Evolutionary conservation across 1,139 yeast species (phyloP), one percentile per base, ranked within the genome.

Genomic region (Geotrichum histeridarum): DNA sequence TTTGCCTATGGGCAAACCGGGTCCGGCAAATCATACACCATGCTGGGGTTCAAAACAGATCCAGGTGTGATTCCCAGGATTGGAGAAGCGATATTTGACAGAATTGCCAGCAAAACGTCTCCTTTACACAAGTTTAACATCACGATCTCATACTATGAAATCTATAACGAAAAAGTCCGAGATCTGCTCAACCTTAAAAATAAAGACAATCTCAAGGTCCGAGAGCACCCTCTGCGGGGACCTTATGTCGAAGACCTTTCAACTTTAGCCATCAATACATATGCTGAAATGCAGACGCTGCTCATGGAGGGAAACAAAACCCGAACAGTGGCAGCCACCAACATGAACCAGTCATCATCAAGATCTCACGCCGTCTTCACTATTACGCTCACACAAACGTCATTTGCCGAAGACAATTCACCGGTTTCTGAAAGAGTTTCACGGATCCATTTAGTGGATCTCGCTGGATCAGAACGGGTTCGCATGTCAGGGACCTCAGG

Each of bases 391-490:
- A 72, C 75, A n/a, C 84, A 88, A 66, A 77, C 90, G 17, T 75
- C 80, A 56, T 69, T 90, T 30, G 76, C 76, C 9, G 30, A 45
- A n/a, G 15, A 38, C 12, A 59, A 62, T 27, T 53, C 54, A 1
- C 59, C 59, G 77, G 14, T 15, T 2, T 14, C 42, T 11, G 53
- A 50, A 37, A 50, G 32, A 12, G 54, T 54, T 12, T 50, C 54
- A 1, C 43, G 54, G 12, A 45, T 91, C 39, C 87, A 94, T 33
- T 75, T 91, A 56, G 91, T 98, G 73, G 99, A 91, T 71, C 77
- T 91, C 64, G 99, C 99, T 0, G 99, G 99, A 22, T 86, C 96
- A 15, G 99, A 91, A 69, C 77, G 87, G 55, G 97, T 96, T 0
- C 84, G 94, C 0, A 77, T 85, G 1, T 36, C 53, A 8, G 54